These are phyloP conservation scores for Monosporascus cannonballus DNA, from an alignment of 2,329 filamentous ascomycete genomes.

Conservation along the genomic window DNA sequence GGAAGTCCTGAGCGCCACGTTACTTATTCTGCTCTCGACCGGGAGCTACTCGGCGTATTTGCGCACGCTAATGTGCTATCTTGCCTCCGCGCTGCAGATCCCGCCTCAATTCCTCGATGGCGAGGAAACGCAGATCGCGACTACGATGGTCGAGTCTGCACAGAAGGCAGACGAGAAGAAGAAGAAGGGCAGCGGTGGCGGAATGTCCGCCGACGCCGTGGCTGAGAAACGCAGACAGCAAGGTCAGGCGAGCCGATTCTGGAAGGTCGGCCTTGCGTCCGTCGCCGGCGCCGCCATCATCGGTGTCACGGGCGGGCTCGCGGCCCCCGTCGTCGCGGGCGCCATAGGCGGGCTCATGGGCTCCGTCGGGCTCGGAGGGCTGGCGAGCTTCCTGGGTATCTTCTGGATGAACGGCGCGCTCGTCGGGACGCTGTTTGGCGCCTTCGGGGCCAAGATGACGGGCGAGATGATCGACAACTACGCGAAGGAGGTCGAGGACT, in stretches of 20 bases:
- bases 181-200: slow-evolving; percentile 31
- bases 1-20: slow-evolving; percentile 61
- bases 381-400: slow-evolving; percentile 79
- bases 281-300: slow-evolving; percentile 85
- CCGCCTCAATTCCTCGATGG: slow-evolving; percentile 54
- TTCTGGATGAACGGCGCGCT: slow-evolving; percentile 82
- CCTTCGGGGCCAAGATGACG: slow-evolving; percentile 74
- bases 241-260: slow-evolving; percentile 64
- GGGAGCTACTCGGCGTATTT: slow-evolving; percentile 73
- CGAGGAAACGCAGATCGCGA: slow-evolving; percentile 71
- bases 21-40: slow-evolving; percentile 65
- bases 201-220: slow-evolving; percentile 72
- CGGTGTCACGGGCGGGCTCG: slow-evolving; percentile 87
- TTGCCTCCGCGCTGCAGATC: slow-evolving; percentile 62
- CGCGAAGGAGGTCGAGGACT: slow-evolving; percentile 79
- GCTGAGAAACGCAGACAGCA: slow-evolving; percentile 66
- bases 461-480: slow-evolving; percentile 85
- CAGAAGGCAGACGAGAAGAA: slow-evolving; percentile 37
- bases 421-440: slow-evolving; percentile 82
- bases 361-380: slow-evolving; percentile 75
- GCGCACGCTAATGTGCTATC: slow-evolving; percentile 59
- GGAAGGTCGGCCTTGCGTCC: slow-evolving; percentile 86
- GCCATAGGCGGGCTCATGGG: slow-evolving; percentile 81
- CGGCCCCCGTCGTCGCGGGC: slow-evolving; percentile 80
- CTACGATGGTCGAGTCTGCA: slow-evolving; percentile 65